A percentile compares a stretch with the other conserved stretches of the same genome.
phyloP scores from a whole-genome alignment of 2,329 filamentous ascomycete species.

The Fusarium sp. region DNA sequence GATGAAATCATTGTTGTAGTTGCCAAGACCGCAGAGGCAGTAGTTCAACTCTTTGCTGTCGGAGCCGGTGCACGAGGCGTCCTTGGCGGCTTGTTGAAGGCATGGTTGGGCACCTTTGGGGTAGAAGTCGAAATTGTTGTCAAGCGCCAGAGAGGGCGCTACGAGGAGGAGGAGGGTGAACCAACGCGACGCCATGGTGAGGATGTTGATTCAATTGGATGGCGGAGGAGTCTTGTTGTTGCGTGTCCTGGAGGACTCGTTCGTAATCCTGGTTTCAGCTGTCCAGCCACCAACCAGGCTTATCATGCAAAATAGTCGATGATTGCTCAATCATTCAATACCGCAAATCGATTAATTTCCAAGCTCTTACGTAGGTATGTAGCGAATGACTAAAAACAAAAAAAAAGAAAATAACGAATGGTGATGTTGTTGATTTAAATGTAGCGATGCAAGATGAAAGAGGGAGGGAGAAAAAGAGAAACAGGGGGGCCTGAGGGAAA shows the following conservation, averaged over 20 bases:
- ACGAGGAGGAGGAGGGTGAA: slow-evolving; percentile 52
- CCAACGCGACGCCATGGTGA: slow-evolving; percentile 48
- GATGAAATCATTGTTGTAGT: slow-evolving; percentile 64
- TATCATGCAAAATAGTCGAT: slow-evolving; percentile 8
- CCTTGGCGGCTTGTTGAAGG: slow-evolving; percentile 57
- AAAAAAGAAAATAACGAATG: neutral
- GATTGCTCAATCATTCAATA: slow-evolving; percentile 17
- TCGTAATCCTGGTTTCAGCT: slow-evolving; percentile 31
- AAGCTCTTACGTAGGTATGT: slow-evolving; percentile 5
- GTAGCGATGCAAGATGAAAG: neutral
- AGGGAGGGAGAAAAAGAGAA: slow-evolving; percentile 9
- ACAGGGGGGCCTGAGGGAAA: neutral
- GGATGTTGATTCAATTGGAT: neutral
- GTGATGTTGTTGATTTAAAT: neutral
- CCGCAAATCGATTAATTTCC: neutral
- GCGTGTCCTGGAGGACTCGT: neutral
- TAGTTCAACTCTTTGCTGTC: slow-evolving; percentile 59
- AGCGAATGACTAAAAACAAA: slow-evolving; percentile 19
- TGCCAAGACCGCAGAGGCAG: slow-evolving; percentile 60
- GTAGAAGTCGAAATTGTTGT: slow-evolving; percentile 55
- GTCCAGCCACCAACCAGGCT: slow-evolving; percentile 23
- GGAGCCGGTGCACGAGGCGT: slow-evolving; percentile 58
- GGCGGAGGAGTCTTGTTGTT: slow-evolving; percentile 1
- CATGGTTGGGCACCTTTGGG: slow-evolving; percentile 55
- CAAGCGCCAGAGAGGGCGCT: slow-evolving; percentile 38